A percentile compares a stretch with the other conserved stretches of the same genome.
phyloP scores from a whole-genome alignment of 2,329 filamentous ascomycete species.

The Fusarium pininemorale region DNA sequence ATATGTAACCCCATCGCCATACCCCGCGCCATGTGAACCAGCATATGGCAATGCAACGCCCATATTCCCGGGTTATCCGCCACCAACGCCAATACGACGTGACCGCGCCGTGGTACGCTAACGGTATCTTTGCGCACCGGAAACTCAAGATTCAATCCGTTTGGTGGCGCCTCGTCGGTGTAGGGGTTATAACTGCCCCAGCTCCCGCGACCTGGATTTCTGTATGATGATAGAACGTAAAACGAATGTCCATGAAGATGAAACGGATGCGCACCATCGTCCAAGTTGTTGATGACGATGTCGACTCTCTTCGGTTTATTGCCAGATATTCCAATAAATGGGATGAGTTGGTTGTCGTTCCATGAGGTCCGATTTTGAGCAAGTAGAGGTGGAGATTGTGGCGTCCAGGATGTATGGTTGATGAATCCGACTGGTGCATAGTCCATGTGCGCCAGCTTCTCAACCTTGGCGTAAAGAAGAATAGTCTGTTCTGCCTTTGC shows the following conservation, averaged over 20 bases:
- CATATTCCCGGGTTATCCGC: constrained; percentile 4
- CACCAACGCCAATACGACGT: not conserved
- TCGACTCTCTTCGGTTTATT: not conserved
- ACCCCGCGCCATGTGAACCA: constrained; percentile 12
- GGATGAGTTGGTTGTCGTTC: not conserved
- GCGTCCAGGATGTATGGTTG: constrained; percentile 12
- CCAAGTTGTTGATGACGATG: not conserved
- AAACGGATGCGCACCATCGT: constrained; percentile 3
- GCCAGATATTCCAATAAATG: rapidly evolving
- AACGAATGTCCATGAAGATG: constrained; percentile 1
- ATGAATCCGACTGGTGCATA: constrained; percentile 9
- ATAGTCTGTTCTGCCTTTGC: not conserved
- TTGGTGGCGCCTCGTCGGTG: not conserved
- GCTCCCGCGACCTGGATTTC: not conserved
- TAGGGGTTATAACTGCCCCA: not conserved
- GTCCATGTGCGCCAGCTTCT: constrained; percentile 7
- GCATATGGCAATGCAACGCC: constrained; percentile 16
- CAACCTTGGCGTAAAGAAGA: not conserved
- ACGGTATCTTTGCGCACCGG: not conserved
- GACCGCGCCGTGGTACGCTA: not conserved
- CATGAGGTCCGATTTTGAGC: not conserved
- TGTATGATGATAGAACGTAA: not conserved
- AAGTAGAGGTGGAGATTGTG: not conserved
- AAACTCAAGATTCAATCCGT: not conserved
- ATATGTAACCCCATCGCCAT: constrained; percentile 6